Conservation (phyloP, 1,284 basidiomycete genomes). For the Sporisorium exsertum region DNA sequence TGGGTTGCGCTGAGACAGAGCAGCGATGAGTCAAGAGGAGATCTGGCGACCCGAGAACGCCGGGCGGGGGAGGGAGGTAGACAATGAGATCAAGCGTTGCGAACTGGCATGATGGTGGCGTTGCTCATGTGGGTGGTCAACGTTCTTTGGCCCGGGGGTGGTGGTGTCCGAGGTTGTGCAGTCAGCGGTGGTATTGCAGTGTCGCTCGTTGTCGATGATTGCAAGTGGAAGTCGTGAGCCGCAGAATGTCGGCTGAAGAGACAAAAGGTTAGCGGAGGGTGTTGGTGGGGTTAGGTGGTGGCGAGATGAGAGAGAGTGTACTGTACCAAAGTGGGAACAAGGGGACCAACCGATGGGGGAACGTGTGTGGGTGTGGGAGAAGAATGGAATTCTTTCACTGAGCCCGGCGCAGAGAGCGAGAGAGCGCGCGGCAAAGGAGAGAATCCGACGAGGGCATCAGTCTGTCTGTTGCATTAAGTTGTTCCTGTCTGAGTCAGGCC, state of each 20-base stretch:
- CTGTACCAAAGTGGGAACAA: neutral
- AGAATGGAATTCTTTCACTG: no score
- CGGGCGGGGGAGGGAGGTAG: neutral
- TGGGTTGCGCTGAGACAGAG: neutral
- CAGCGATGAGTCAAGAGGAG: neutral
- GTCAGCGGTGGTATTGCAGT: neutral
- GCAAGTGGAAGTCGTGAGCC: neutral
- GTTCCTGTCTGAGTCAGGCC: no score
- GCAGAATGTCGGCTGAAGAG: neutral
- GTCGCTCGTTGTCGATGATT: neutral
- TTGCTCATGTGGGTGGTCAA: neutral
- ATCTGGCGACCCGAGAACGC: neutral
- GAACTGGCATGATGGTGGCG: constrained; percentile 1
- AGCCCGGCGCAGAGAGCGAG: neutral
- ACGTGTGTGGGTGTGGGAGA: constrained; percentile 1
- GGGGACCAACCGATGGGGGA: neutral
- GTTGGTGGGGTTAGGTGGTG: no score
- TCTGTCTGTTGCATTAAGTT: neutral
- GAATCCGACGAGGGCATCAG: neutral
- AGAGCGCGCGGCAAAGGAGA: neutral
- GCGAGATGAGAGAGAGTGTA: no score
- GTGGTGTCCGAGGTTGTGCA: no score
- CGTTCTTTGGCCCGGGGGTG: neutral
- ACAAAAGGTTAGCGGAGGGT: neutral
- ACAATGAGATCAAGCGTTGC: neutral